Evolutionary conservation across 441 rosid genomes (phyloP).

Genomic region (Codiaeum variegatum): DNA sequence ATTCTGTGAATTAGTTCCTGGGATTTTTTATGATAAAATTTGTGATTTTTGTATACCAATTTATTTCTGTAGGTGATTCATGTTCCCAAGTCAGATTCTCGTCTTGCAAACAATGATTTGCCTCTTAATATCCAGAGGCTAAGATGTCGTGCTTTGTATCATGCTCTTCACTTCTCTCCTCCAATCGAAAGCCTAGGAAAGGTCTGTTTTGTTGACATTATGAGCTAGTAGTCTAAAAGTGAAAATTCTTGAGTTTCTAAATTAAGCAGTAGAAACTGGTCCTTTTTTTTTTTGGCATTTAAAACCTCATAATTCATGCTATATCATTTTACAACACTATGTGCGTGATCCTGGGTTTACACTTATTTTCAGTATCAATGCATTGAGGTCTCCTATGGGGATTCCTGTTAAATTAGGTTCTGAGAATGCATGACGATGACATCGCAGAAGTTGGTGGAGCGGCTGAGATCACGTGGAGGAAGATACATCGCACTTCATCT

Average conservation of each 20-base stretch:
- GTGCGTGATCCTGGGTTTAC: conserved; percentile 18
- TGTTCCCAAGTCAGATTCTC: conserved; percentile 92
- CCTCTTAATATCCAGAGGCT: conserved; percentile 81
- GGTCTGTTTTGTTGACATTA: conserved; percentile 43
- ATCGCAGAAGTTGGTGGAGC: conserved; percentile 95
- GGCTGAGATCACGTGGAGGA: conserved; percentile 66
- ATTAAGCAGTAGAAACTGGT: not conserved
- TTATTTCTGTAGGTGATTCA: conserved; percentile 62
- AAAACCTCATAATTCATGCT: conserved; percentile 1
- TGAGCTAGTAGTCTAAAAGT: conserved; percentile 12
- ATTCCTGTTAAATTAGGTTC: conserved; percentile 86
- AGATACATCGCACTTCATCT: conserved; percentile 87
- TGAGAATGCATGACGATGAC: conserved; percentile 87
- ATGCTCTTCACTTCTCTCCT: conserved; percentile 71
- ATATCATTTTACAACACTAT: conserved; percentile 12
- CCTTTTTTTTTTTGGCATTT: not conserved
- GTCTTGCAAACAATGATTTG: conserved; percentile 85
- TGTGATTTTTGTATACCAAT: conserved; percentile 16
- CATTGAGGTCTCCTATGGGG: conserved; percentile 90
- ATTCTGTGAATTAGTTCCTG: not conserved
- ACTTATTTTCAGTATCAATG: conserved; percentile 33
- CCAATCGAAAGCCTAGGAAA: conserved; percentile 77
- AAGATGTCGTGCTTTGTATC: conserved; percentile 83
- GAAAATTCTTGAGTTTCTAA: not conserved
- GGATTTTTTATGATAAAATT: not conserved